Evolutionary conservation across 192 early-diverging fungal genomes (phyloP), one percentile per base, ranked within the genome.

Genomic region (Coemansia sp.): DNA sequence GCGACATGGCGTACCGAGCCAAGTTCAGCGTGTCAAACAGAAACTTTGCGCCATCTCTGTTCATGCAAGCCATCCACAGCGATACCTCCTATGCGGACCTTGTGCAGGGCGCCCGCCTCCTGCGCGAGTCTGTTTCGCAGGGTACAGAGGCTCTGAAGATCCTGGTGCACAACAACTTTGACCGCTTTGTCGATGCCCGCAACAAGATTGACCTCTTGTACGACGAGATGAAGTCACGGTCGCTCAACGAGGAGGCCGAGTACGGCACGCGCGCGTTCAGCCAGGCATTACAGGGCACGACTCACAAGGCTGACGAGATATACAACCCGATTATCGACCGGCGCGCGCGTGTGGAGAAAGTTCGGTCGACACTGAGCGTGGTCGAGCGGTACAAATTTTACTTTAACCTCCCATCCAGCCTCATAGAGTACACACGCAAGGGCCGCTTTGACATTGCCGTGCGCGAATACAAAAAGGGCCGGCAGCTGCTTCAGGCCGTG

Each of bases 301-400:
- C 67, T 38, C 63, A 60, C n/a, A 83, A 86, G 42, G 93, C 96
- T 0, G 84, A 89, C 26, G 85, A 91, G 48, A 83, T 96, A 1
- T 97, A 93, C 76, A 85, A 87, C 8, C 95, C 95, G 1, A 83
- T 98, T 17, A 70, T 98, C 8, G 88, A 93, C 43, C 76, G 94
- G 9, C 84, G 94, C 32, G 84, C 82, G 15, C 90, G 91, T 44
- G 91, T 91, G 1, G 96, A 95, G 56, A 92, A 92, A 77, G 87
- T 99, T n/a, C 85, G 92, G 8, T 87, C 85, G 8, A 93, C 97
- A 4, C 85, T 99, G 9, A 85, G 81, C 38, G 79, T 98, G n/a
- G 81, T 99, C n/a, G 92, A 95, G 63, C 85, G 93, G 41, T 99
- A 94, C 84, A 90, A 92, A 63, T 94, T 98, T 72, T 95, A 96